Base-by-base conservation (phyloP, 2,329 filamentous ascomycete genomes). In the Ceratocystis cubensis region DNA sequence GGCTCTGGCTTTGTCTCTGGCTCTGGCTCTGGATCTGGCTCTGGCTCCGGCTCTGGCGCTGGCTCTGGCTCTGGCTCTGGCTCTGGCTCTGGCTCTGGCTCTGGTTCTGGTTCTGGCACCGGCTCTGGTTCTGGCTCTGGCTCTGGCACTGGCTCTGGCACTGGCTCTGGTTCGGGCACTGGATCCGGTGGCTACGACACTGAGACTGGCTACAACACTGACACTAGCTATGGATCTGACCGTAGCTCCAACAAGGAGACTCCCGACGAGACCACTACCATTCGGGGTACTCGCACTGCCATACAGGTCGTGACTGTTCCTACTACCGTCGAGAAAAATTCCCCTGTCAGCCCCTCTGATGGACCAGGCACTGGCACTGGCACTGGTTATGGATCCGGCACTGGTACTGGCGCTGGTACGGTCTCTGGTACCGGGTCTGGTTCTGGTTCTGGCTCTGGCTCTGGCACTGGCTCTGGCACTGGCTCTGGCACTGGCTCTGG, bases 231-330 rank as follows among this genome's bases (percentile, higher is more conserved):
- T 68, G 72, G 77, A 46, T 74, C 76, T 67, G 33, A 37, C 33
- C 33, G 33, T 37, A 37, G 33, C 17, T n/a, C 46, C 68, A 67
- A 67, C 61, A 22, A 53, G 20, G 48, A 53, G 17, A 75, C 74
- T 70, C 70, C 72, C 15, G 73, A 76, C 69, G 73, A 72, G 71
- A 68, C 71, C 64, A 73, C 73, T 66, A 71, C 77, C 62, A 71
- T 73, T 57, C 71, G 78, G 69, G 76, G 75, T 68, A 75, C 74
- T 69, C 76, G 74, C 46, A 74, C 80, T 57, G 73, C 76, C 69
- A 73, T 72, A 68, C 77, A 76, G 70, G 72, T 74, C 17, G 7
- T 64, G 77, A 76, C 65, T 71, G 77, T 65, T n/a, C 66, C 64
- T 20, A 65, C 56, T 25, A 68, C 56, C 15, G 45, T 70, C 57